Conservation (phyloP, 2,329 filamentous ascomycete species). For the Chaetomiaceae sp. region DNA sequence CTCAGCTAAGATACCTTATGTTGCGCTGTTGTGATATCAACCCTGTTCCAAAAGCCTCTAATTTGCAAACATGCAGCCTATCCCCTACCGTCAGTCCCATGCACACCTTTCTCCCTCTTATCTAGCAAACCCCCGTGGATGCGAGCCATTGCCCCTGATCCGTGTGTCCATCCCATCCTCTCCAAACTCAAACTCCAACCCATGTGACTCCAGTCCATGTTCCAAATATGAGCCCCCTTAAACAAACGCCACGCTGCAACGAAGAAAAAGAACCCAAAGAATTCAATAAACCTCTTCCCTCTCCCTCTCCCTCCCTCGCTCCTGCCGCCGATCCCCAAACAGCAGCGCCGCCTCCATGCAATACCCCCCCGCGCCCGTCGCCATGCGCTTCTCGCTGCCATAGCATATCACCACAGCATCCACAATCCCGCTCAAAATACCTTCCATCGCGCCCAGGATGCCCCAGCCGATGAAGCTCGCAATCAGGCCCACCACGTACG, state of each 20-base stretch:
- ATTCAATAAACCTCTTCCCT: slow-evolving; percentile 20
- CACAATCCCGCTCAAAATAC: slow-evolving; percentile 78
- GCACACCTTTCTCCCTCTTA: background rate
- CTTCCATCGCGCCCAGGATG: slow-evolving; percentile 85
- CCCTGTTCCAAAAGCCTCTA: background rate
- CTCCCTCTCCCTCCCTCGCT: slow-evolving; percentile 12
- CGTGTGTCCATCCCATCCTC: background rate
- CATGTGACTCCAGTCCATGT: background rate
- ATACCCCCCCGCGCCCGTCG: slow-evolving; percentile 66
- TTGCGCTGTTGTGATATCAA: background rate
- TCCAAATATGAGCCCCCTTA: slow-evolving; percentile 1
- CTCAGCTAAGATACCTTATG: too few species aligned
- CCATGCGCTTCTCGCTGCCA: slow-evolving; percentile 76
- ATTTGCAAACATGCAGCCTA: slow-evolving; percentile 1
- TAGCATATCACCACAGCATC: slow-evolving; percentile 91
- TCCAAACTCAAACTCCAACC: background rate
- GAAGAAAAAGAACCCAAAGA: too few species aligned
- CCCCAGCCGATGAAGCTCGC: slow-evolving; percentile 95
- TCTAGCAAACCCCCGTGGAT: background rate
- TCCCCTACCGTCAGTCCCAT: background rate
- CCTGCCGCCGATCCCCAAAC: slow-evolving; percentile 53
- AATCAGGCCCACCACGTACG: slow-evolving; percentile 88
- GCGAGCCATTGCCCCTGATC: background rate
- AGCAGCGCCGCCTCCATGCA: slow-evolving; percentile 88
- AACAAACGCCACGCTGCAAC: slow-evolving; percentile 19